phyloP scores from a whole-genome alignment of 2,329 filamentous ascomycete species.

The Apiospora phragmitis region DNA sequence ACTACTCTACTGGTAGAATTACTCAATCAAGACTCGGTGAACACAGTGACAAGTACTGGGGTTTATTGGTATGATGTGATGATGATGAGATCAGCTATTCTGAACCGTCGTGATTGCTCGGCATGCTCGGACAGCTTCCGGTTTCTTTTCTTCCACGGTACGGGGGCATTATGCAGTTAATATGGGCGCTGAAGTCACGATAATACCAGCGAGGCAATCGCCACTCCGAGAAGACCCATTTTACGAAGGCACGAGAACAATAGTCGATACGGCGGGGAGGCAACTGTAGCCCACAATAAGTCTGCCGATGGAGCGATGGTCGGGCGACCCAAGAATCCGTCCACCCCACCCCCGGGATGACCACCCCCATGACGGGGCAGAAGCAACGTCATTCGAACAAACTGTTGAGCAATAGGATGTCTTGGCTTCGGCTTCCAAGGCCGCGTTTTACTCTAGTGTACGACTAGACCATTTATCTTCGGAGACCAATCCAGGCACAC shows the following conservation, averaged over 20 bases:
- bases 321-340: not conserved
- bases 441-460: not conserved
- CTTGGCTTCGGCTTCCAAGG: not conserved
- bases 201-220: not conserved
- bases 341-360: not conserved
- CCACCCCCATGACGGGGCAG: not conserved
- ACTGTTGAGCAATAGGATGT: constrained; percentile 2
- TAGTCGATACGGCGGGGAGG: not conserved
- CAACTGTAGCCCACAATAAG: not conserved
- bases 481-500: not conserved
- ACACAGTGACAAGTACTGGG: not conserved
- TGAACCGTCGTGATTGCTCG: not conserved
- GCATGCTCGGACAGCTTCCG: not conserved
- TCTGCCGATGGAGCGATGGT: not conserved
- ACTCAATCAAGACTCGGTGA: not conserved
- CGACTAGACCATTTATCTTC: constrained; percentile 5
- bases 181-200: not conserved
- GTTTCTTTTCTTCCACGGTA: not conserved
- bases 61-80: not conserved
- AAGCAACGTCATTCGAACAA: not conserved
- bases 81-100: not conserved
- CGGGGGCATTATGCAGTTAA: not conserved
- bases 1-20: not conserved
- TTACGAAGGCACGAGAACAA: not conserved
- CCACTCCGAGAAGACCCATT: not conserved